These are phyloP conservation scores for Candida coleopterorum DNA, from an alignment of 805 yeast genomes.

Conservation along the genomic window DNA sequence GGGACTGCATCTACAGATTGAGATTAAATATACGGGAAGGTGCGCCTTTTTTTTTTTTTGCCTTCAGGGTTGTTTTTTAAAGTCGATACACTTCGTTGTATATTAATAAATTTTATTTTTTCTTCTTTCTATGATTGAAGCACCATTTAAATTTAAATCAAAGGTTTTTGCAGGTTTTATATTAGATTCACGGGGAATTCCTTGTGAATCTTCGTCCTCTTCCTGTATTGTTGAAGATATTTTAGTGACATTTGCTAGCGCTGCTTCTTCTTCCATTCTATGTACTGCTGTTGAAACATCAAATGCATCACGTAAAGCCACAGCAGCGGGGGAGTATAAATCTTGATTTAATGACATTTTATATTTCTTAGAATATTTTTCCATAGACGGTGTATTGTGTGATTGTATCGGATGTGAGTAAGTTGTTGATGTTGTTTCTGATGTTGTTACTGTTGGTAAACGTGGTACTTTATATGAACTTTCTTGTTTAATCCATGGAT, in stretches of 20 bases:
- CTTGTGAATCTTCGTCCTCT: not conserved
- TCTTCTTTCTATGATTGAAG: constrained; percentile 48
- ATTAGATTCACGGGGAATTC: constrained; percentile 8
- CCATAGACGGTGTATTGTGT: constrained; percentile 12
- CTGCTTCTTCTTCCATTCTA: constrained; percentile 67
- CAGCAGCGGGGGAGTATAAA: constrained; percentile 67
- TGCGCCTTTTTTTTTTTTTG: too few species aligned
- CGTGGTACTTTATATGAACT: constrained; percentile 7
- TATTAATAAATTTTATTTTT: constrained; percentile 20
- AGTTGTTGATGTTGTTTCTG: not conserved
- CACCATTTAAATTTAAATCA: constrained; percentile 47
- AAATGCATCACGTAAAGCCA: constrained; percentile 79
- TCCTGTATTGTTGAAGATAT: constrained; percentile 16
- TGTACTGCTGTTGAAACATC: constrained; percentile 84
- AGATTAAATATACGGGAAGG: too few species aligned
- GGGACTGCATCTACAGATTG: too few species aligned
- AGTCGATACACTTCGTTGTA: too few species aligned
- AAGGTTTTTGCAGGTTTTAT: constrained; percentile 22
- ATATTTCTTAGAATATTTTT: constrained; percentile 20
- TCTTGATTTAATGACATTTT: constrained; percentile 21
- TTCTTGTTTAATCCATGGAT: constrained; percentile 61
- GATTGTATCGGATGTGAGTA: constrained; percentile 26
- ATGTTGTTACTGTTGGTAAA: constrained; percentile 3
- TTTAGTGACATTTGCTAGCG: constrained; percentile 21
- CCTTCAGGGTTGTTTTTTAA: too few species aligned